A percentile compares a stretch with the other conserved stretches of the same genome.
phyloP scores from a whole-genome alignment of 2,329 filamentous ascomycete species.

The Paradendryphiella salina region DNA sequence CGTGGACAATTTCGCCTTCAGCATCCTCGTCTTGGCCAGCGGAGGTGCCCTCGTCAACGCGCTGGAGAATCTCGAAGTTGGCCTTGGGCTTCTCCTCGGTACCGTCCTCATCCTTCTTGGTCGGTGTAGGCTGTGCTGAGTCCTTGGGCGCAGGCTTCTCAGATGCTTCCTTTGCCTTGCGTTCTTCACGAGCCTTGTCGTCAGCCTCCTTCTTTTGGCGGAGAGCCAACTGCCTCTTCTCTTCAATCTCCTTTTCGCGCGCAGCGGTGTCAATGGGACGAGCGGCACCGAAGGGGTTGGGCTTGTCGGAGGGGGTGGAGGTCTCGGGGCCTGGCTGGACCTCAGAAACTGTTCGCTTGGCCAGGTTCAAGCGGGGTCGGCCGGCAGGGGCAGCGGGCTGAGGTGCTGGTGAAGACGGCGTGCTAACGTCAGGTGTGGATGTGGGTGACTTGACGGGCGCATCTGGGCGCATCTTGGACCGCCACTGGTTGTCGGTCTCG shows the following conservation, averaged over 20 bases:
- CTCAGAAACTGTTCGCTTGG: slow-evolving; percentile 89
- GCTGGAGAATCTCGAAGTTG: slow-evolving; percentile 60
- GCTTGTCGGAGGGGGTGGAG: slow-evolving; percentile 64
- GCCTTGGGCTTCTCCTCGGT: slow-evolving; percentile 52
- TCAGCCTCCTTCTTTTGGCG: slow-evolving; percentile 86
- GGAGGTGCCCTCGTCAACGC: slow-evolving; percentile 43
- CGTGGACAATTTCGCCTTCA: slow-evolving; percentile 54
- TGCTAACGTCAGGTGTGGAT: slow-evolving; percentile 72
- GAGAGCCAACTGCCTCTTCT: slow-evolving; percentile 74
- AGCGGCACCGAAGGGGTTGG: slow-evolving; percentile 91
- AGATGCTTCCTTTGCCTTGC: slow-evolving; percentile 55
- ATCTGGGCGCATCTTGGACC: slow-evolving; percentile 87
- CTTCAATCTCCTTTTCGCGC: slow-evolving; percentile 85
- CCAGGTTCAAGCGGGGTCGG: slow-evolving; percentile 82
- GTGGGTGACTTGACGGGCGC: slow-evolving; percentile 62
- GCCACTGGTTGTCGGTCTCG: slow-evolving; percentile 93
- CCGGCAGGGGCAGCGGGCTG: slow-evolving; percentile 60
- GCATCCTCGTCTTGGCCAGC: slow-evolving; percentile 53
- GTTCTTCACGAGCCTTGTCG: slow-evolving; percentile 78
- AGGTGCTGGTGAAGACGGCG: slow-evolving; percentile 73
- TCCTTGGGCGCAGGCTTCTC: slow-evolving; percentile 64
- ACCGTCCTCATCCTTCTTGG: slow-evolving; percentile 43
- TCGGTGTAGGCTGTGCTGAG: slow-evolving; percentile 41
- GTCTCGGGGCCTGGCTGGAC: slow-evolving; percentile 55
- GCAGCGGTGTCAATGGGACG: slow-evolving; percentile 91